Conservation (phyloP, 305 asterid species). For the Ilex paraguariensis region DNA sequence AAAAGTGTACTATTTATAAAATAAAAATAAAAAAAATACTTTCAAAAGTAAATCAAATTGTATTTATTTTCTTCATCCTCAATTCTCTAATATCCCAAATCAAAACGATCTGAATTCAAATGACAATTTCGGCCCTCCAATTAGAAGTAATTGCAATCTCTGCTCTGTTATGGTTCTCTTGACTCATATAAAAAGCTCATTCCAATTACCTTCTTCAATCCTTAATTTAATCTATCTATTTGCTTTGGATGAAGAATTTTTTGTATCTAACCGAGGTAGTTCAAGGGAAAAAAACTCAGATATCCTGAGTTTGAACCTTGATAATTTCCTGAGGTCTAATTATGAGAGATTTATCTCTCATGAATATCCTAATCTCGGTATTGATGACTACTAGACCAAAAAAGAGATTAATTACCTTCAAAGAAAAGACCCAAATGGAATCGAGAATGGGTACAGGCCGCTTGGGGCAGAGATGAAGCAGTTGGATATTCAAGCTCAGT, state of each 20-base stretch:
- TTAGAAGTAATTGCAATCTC: slow-evolving; percentile 61
- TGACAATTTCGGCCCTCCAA: slow-evolving; percentile 59
- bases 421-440: slow-evolving; percentile 77
- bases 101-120: slow-evolving; percentile 48
- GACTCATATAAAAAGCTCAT: slow-evolving; percentile 23
- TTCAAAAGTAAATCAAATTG: too few relatives aligned
- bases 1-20: too few relatives aligned
- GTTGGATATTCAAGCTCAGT: slow-evolving; percentile 37
- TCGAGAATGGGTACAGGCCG: slow-evolving; percentile 84
- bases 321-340: too few relatives aligned
- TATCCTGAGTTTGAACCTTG: too few relatives aligned
- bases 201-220: slow-evolving; percentile 38
- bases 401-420: slow-evolving; percentile 27
- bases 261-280: slow-evolving; percentile 29
- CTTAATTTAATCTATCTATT: slow-evolving; percentile 53
- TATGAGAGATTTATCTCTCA: too few relatives aligned
- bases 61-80: slow-evolving; percentile 38
- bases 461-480: slow-evolving; percentile 52
- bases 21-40: too few relatives aligned
- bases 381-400: too few relatives aligned
- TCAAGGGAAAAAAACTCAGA: too few relatives aligned
- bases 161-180: slow-evolving; percentile 56
- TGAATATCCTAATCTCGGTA: too few relatives aligned
- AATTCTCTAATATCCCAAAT: slow-evolving; percentile 57
- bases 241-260: slow-evolving; percentile 74